Evolutionary conservation across 1,139 yeast species (phyloP).

Genomic region (Spencermartinsiella ligniputridi): DNA sequence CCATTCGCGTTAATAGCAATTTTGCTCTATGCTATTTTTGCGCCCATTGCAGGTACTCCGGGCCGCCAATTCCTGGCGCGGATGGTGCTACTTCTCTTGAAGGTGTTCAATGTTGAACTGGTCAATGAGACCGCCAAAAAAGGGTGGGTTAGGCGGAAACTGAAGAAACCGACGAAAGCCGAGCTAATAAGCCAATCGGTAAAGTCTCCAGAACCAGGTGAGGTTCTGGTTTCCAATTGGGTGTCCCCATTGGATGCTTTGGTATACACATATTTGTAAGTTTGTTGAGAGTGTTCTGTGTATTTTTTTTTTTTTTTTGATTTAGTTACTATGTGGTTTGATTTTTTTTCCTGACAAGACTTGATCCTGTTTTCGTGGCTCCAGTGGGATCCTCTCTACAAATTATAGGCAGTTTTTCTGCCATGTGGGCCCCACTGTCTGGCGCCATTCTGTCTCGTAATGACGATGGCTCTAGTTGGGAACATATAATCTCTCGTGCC

Average conservation of each 20-base stretch:
- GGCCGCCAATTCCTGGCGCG: background rate
- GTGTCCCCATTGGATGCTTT: constrained; percentile 38
- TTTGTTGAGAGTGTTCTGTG: background rate
- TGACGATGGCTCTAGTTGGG: background rate
- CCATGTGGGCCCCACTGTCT: background rate
- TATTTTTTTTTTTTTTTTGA: no score
- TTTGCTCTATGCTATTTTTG: constrained; percentile 15
- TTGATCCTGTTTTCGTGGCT: constrained; percentile 27
- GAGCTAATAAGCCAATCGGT: constrained; percentile 19
- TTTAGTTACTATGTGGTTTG: background rate
- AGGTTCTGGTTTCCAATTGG: constrained; percentile 35
- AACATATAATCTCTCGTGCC: constrained; percentile 23
- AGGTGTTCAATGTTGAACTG: constrained; percentile 18
- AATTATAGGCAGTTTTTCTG: background rate
- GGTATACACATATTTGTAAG: constrained; percentile 22
- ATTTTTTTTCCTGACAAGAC: background rate
- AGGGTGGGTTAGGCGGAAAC: constrained; percentile 6
- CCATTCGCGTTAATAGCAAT: constrained; percentile 22
- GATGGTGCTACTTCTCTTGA: constrained; percentile 18
- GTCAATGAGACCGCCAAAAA: constrained; percentile 14
- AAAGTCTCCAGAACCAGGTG: constrained; percentile 29
- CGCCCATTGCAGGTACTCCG: background rate
- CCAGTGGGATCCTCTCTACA: constrained; percentile 18
- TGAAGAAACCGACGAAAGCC: background rate
- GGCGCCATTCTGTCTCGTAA: background rate